phyloP scores from a whole-genome alignment of 2,329 filamentous ascomycete species.

The Claviceps pazoutovae region DNA sequence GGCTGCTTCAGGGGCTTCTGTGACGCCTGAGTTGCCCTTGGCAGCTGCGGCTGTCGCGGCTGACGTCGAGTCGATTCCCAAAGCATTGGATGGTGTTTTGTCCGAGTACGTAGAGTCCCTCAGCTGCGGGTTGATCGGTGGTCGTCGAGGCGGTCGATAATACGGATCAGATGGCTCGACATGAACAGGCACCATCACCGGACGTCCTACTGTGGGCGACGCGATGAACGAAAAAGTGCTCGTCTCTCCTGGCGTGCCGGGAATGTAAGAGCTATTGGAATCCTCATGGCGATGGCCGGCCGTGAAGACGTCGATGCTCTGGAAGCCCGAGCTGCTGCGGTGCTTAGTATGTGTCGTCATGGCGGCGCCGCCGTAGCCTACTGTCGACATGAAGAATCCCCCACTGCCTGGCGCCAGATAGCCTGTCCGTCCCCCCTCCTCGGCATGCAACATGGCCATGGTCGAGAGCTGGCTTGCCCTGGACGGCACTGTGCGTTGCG shows the following conservation, averaged over 20 bases:
- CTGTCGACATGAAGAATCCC: conserved; percentile 44
- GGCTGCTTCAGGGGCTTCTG: conserved; percentile 23
- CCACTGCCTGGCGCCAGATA: conserved; percentile 37
- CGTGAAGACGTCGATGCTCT: conserved; percentile 34
- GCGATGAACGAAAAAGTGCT: conserved; percentile 60
- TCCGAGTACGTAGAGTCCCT: conserved; percentile 21
- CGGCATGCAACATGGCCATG: conserved; percentile 61
- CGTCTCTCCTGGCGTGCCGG: conserved; percentile 58
- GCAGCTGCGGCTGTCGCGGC: neutral
- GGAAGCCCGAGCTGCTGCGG: conserved; percentile 41
- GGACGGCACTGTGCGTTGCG: conserved; percentile 48
- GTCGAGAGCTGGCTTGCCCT: conserved; percentile 74
- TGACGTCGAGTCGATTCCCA: conserved; percentile 21
- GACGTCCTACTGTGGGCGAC: conserved; percentile 38
- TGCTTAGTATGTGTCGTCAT: conserved; percentile 23
- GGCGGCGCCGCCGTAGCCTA: conserved; percentile 39
- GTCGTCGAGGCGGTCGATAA: conserved; percentile 69
- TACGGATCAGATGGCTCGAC: conserved; percentile 59
- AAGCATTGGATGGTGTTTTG: conserved; percentile 13
- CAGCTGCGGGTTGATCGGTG: conserved; percentile 51
- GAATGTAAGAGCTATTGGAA: conserved; percentile 51
- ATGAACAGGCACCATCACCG: conserved; percentile 29
- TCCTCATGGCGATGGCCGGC: conserved; percentile 34
- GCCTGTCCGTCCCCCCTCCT: conserved; percentile 45
- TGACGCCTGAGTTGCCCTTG: conserved; percentile 1